phyloP scores from a whole-genome alignment of 306 rosid genomes.

The Chamaecrista fasciculata region DNA sequence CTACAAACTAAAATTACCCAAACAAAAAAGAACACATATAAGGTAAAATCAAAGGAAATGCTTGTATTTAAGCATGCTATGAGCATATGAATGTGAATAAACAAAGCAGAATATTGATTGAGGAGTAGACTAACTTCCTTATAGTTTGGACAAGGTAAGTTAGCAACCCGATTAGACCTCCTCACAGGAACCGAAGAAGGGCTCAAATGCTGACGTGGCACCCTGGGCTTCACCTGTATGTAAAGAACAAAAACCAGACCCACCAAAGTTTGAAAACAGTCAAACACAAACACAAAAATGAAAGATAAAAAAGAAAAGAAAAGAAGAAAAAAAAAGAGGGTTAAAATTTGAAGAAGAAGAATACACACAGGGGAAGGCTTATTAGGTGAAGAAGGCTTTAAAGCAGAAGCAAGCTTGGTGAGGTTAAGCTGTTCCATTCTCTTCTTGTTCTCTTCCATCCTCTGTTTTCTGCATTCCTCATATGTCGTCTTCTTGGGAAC shows the following conservation, averaged over 20 bases:
- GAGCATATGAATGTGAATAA: no score
- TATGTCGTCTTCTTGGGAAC: neutral
- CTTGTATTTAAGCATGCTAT: no score
- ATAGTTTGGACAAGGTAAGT: constrained; percentile 1
- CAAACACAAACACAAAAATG: neutral
- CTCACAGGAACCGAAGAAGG: neutral
- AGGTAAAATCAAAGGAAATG: no score
- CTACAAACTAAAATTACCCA: no score
- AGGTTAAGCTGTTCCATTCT: constrained; percentile 9
- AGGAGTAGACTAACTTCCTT: constrained; percentile 13
- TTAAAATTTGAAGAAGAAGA: neutral
- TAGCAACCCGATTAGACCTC: neutral
- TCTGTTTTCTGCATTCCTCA: neutral
- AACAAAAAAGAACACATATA: no score
- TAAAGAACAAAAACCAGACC: neutral
- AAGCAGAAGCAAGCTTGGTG: constrained; percentile 5
- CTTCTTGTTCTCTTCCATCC: constrained; percentile 18
- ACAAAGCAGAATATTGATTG: neutral
- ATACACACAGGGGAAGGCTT: neutral
- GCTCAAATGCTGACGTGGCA: neutral
- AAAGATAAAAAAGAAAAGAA: no score
- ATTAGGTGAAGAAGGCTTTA: neutral
- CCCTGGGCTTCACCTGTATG: constrained; percentile 1
- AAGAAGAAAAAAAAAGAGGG: neutral
- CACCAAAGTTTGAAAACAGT: neutral